Conservation (phyloP, 495 filamentous ascomycete genomes). For the Tuber melanosporum region DNA sequence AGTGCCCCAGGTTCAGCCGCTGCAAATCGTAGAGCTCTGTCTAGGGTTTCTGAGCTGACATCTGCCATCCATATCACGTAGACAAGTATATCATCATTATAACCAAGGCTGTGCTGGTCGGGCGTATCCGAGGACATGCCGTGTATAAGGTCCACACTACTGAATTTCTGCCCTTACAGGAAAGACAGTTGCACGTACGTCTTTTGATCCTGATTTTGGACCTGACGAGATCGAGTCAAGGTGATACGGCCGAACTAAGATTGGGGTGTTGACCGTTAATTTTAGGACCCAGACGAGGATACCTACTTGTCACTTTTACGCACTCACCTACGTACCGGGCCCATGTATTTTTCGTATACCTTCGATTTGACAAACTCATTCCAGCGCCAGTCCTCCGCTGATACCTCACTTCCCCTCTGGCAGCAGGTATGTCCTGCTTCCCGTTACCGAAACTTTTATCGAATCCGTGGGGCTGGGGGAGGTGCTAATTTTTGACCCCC, state of each 20-base stretch:
- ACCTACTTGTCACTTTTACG: slow-evolving; percentile 76
- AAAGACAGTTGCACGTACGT: slow-evolving; percentile 66
- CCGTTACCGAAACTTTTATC: not conserved
- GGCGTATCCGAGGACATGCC: slow-evolving; percentile 84
- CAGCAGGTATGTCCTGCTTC: slow-evolving; percentile 48
- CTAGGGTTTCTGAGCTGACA: slow-evolving; percentile 6
- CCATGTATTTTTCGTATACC: slow-evolving; percentile 98
- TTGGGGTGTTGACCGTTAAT: not conserved
- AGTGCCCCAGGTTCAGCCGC: slow-evolving; percentile 17
- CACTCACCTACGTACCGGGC: slow-evolving; percentile 68
- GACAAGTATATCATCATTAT: slow-evolving; percentile 98
- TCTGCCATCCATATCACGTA: slow-evolving; percentile 1
- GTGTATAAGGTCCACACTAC: slow-evolving; percentile 87
- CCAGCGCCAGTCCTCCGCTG: slow-evolving; percentile 75
- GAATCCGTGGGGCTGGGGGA: not conserved
- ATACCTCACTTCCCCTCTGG: slow-evolving; percentile 72
- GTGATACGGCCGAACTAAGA: slow-evolving; percentile 9
- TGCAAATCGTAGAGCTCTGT: not conserved
- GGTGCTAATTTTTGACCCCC: slow-evolving; percentile 15
- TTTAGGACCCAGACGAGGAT: slow-evolving; percentile 79
- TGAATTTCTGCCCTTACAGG: slow-evolving; percentile 88
- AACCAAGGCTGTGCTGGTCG: slow-evolving; percentile 87
- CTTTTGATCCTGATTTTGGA: not conserved
- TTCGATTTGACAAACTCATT: slow-evolving; percentile 92
- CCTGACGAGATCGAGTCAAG: not conserved